Conservation (phyloP, 345 rosid species). For the Eutrema yunnanense region DNA sequence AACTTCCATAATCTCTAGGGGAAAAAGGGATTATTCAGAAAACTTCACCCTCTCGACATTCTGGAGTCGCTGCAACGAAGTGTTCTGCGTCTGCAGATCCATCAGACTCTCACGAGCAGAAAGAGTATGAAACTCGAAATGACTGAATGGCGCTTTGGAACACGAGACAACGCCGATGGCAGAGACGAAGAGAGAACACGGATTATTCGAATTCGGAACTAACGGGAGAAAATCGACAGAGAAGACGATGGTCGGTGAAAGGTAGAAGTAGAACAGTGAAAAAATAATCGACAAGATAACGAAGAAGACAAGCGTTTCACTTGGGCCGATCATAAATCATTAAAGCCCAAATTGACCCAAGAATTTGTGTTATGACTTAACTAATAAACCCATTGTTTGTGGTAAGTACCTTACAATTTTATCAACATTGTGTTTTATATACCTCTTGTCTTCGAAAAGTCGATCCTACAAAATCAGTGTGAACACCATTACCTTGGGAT, state of each 20-base stretch:
- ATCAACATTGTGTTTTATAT: too few relatives aligned
- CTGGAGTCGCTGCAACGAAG: slow-evolving; percentile 76
- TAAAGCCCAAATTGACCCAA: too few relatives aligned
- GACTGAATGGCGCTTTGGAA: not conserved
- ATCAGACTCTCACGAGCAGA: slow-evolving; percentile 13
- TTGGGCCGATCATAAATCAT: too few relatives aligned
- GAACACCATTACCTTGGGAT: too few relatives aligned
- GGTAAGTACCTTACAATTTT: too few relatives aligned
- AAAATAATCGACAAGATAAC: too few relatives aligned
- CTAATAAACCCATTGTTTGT: too few relatives aligned
- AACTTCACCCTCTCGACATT: slow-evolving; percentile 69
- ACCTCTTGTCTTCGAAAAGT: too few relatives aligned
- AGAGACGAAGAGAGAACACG: not conserved
- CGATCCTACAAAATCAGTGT: too few relatives aligned
- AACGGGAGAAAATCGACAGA: not conserved
- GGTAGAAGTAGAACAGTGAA: too few relatives aligned
- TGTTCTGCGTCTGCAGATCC: slow-evolving; percentile 74
- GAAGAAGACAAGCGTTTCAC: too few relatives aligned
- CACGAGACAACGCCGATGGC: not conserved
- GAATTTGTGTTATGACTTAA: too few relatives aligned
- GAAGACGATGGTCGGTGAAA: not conserved
- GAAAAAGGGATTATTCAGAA: not conserved
- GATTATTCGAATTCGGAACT: not conserved
- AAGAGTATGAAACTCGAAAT: not conserved
- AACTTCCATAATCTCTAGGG: not conserved